A percentile compares a stretch with the other conserved stretches of the same genome.
phyloP scores from a whole-genome alignment of 2,329 filamentous ascomycete genomes.

The Chrysoporthe cubensis region DNA sequence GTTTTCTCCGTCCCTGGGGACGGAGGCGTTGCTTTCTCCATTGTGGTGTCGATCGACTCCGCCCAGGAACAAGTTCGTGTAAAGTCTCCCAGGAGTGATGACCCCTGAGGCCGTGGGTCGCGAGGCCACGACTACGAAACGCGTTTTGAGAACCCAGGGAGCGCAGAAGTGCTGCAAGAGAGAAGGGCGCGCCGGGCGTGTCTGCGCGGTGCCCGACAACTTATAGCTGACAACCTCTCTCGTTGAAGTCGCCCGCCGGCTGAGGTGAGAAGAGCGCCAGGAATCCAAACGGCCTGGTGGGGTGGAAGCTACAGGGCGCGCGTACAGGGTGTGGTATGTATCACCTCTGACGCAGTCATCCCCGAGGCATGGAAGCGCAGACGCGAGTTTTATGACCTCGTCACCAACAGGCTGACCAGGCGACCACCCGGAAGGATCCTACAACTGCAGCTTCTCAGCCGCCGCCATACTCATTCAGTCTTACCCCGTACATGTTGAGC shows the following conservation, averaged over 20 bases:
- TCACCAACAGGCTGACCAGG: slow-evolving; percentile 7
- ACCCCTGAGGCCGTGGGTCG: no score
- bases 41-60: background rate
- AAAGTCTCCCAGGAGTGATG: background rate
- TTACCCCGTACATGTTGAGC: background rate
- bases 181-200: background rate
- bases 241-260: background rate
- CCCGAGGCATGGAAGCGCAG: background rate
- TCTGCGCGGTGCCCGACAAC: background rate
- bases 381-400: background rate
- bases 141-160: background rate
- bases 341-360: background rate
- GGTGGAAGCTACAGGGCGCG: background rate
- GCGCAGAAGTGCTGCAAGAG: background rate
- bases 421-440: slow-evolving; percentile 9
- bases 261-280: background rate
- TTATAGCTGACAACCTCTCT: background rate
- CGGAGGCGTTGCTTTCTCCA: background rate
- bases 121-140: background rate
- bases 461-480: no score
- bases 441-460: background rate
- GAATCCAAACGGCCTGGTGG: background rate
- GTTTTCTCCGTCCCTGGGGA: background rate
- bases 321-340: background rate
- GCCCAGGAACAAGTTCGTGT: background rate